Evolutionary conservation across 108 stramenopile genomes (phyloP).

Genomic region (Pseudonitzschia delicatissima): DNA sequence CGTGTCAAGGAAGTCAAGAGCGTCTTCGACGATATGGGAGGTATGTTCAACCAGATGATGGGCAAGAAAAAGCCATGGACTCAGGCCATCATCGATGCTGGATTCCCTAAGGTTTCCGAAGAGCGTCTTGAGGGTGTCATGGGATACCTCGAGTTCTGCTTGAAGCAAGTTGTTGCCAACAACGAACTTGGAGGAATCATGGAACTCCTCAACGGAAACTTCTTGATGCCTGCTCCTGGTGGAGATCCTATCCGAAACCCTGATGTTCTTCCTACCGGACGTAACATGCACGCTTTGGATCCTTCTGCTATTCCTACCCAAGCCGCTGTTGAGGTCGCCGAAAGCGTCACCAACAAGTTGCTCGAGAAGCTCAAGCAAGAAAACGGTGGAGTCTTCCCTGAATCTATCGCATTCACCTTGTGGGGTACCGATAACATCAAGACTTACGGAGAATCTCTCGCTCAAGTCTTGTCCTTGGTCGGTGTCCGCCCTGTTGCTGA

Average conservation of each 20-base stretch:
- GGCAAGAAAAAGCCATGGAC: conserved; percentile 89
- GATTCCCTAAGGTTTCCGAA: conserved; percentile 83
- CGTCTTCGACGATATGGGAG: conserved; percentile 79
- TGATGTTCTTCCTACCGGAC: conserved; percentile 92
- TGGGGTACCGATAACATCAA: conserved; percentile 99
- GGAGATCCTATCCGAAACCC: conserved; percentile 98
- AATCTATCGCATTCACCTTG: conserved; percentile 93
- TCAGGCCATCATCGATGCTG: conserved; percentile 82
- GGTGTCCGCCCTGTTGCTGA: conserved; percentile 93
- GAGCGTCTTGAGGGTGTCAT: conserved; percentile 81
- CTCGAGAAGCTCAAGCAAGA: conserved; percentile 88
- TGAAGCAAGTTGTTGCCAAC: conserved; percentile 96
- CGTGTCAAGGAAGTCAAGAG: conserved; percentile 94
- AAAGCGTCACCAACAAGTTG: conserved; percentile 83
- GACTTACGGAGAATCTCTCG: conserved; percentile 95
- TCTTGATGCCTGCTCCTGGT: conserved; percentile 94
- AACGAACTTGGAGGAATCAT: conserved; percentile 94
- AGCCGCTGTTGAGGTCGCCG: conserved; percentile 92
- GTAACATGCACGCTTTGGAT: conserved; percentile 96
- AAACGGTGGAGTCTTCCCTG: conserved; percentile 87
- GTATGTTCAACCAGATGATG: conserved; percentile 56
- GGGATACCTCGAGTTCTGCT: conserved; percentile 93
- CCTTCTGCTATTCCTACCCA: conserved; percentile 93
- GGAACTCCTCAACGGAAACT: conserved; percentile 91
- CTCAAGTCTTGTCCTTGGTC: conserved; percentile 91